A percentile compares a stretch with the other conserved stretches of the same genome.
phyloP scores from a whole-genome alignment of 495 filamentous ascomycete species.

The Neurospora sp. region DNA sequence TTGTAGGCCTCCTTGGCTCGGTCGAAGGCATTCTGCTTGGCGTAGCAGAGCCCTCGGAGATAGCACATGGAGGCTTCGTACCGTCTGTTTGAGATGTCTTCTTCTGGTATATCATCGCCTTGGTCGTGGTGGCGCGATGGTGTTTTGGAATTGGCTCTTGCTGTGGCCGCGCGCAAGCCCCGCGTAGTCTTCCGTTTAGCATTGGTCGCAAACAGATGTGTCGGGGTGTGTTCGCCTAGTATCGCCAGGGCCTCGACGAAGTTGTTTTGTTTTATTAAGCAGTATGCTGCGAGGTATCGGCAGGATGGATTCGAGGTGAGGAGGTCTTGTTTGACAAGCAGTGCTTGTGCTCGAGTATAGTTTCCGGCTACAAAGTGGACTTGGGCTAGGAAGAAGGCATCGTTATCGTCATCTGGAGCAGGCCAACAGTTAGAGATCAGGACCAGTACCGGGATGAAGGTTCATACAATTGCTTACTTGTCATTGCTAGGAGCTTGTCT shows the following conservation, averaged over 20 bases:
- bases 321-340: slow-evolving; percentile 77
- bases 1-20: slow-evolving; percentile 97
- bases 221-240: slow-evolving; percentile 88
- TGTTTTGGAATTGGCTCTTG: slow-evolving; percentile 28
- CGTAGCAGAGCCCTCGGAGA: slow-evolving; percentile 84
- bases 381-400: slow-evolving; percentile 90
- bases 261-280: slow-evolving; percentile 80
- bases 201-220: slow-evolving; percentile 62
- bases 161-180: slow-evolving; percentile 30
- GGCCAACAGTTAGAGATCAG: background rate
- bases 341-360: slow-evolving; percentile 76
- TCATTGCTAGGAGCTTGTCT: slow-evolving; percentile 91
- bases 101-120: slow-evolving; percentile 47
- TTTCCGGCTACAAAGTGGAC: slow-evolving; percentile 91
- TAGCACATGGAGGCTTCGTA: slow-evolving; percentile 98
- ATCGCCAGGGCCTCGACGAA: slow-evolving; percentile 79
- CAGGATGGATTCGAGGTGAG: slow-evolving; percentile 73
- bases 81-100: slow-evolving; percentile 63
- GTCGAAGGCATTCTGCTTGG: slow-evolving; percentile 96
- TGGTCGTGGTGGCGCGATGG: slow-evolving; percentile 41
- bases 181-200: slow-evolving; percentile 46
- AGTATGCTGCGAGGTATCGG: slow-evolving; percentile 84
- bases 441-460: background rate
- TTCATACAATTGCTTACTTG: slow-evolving; percentile 47
- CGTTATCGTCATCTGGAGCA: slow-evolving; percentile 58